Evolutionary conservation across 495 filamentous ascomycete species (phyloP).

Genomic region (Hypoxylon rickii): DNA sequence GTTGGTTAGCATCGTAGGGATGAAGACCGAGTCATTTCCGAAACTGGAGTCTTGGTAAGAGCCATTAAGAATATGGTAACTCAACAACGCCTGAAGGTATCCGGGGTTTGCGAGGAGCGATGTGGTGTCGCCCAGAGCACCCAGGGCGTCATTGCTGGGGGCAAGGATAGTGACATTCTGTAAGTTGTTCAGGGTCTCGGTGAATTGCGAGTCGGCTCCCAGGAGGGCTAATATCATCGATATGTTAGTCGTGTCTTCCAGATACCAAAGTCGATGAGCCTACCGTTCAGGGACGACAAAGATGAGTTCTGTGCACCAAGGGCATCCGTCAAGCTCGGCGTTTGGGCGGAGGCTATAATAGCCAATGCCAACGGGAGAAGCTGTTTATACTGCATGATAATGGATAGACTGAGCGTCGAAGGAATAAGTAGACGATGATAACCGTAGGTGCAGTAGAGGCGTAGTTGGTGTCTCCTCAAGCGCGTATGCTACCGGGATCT

Average conservation of each 20-base stretch:
- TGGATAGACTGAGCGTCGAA: neutral
- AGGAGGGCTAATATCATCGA: constrained; percentile 47
- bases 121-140: constrained; percentile 39
- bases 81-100: constrained; percentile 55
- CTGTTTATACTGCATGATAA: constrained; percentile 45
- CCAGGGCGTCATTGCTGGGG: constrained; percentile 64
- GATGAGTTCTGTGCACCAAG: constrained; percentile 44
- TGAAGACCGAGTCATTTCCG: constrained; percentile 51
- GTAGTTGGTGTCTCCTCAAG: neutral
- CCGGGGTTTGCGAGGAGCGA: constrained; percentile 40
- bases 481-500: neutral
- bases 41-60: constrained; percentile 50
- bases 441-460: neutral
- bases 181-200: constrained; percentile 45
- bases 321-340: constrained; percentile 43
- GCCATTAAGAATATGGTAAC: constrained; percentile 70
- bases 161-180: constrained; percentile 67
- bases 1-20: constrained; percentile 60
- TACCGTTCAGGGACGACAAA: constrained; percentile 49
- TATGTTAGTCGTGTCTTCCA: neutral
- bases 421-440: neutral
- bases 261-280: neutral
- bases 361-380: constrained; percentile 35
- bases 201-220: constrained; percentile 44
- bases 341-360: constrained; percentile 28